A percentile compares a stretch with the other conserved stretches of the same genome.
These are phyloP conservation scores for Eremothecium cymbalariae DNA, from an alignment of 1,139 yeast genomes.

Conservation along the genomic window DNA sequence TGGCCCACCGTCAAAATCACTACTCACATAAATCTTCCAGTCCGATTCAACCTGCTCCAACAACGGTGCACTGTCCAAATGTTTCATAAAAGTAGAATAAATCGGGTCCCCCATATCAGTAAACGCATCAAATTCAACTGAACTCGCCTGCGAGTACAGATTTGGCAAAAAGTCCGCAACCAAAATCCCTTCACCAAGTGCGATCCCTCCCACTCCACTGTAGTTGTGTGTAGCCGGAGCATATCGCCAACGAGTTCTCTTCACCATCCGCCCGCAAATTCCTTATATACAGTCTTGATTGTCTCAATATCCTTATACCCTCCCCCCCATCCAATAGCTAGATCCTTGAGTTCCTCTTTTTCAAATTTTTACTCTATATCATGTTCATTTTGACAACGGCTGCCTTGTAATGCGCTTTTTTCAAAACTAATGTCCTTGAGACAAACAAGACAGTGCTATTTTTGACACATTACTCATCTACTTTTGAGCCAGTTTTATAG, in stretches of 20 bases:
- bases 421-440: too few species aligned
- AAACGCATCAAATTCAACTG: slow-evolving; percentile 17
- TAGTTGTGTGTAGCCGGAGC: slow-evolving; percentile 8
- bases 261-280: too few species aligned
- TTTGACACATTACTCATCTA: too few species aligned
- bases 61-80: slow-evolving; percentile 19
- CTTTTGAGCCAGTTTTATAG: too few species aligned
- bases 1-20: slow-evolving; percentile 33
- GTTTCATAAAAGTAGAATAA: slow-evolving; percentile 28
- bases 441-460: too few species aligned
- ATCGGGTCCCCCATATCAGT: slow-evolving; percentile 30
- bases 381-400: too few species aligned
- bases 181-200: slow-evolving; percentile 23
- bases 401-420: too few species aligned
- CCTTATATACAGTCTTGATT: too few species aligned
- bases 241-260: slow-evolving; percentile 8
- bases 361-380: too few species aligned
- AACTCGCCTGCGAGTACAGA: slow-evolving; percentile 14
- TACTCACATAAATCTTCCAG: slow-evolving; percentile 24
- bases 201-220: slow-evolving; percentile 17
- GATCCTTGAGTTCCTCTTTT: too few species aligned
- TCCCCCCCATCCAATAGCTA: too few species aligned
- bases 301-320: too few species aligned
- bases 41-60: slow-evolving; percentile 18
- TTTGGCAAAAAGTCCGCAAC: slow-evolving; percentile 14